A percentile compares a stretch with the other conserved stretches of the same genome.
Conservation (phyloP, 1,284 basidiomycete genomes). For the Cryptococcus amylolentus region DNA sequence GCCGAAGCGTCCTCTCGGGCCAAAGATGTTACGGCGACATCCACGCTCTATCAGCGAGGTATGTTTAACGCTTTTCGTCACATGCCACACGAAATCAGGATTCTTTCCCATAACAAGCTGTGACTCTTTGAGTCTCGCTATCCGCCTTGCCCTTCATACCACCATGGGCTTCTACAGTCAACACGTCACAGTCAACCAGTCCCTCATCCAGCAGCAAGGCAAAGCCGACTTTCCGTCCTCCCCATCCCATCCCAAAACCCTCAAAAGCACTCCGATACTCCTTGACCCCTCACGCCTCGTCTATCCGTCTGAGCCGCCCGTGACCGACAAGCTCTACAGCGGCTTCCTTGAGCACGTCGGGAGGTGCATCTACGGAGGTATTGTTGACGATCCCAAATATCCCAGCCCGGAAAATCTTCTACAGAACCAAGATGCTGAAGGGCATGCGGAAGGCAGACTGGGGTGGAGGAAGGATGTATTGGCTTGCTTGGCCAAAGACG, state of each 20-base stretch:
- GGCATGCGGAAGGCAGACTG: slow-evolving; percentile 31
- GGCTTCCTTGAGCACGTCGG: slow-evolving; percentile 63
- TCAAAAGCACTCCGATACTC: slow-evolving; percentile 16
- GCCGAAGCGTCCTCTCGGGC: background rate
- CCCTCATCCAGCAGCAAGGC: slow-evolving; percentile 2
- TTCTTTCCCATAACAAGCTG: too few relatives aligned
- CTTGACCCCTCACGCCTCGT: slow-evolving; percentile 22
- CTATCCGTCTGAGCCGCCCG: slow-evolving; percentile 22
- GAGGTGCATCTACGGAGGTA: slow-evolving; percentile 62
- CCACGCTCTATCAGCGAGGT: too few relatives aligned
- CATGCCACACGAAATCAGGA: too few relatives aligned
- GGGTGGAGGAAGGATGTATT: slow-evolving; percentile 62
- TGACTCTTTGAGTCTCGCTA: too few relatives aligned
- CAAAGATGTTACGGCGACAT: background rate
- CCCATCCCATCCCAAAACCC: slow-evolving; percentile 21
- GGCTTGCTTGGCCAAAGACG: slow-evolving; percentile 54
- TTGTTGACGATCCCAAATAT: slow-evolving; percentile 54
- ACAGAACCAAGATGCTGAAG: slow-evolving; percentile 28
- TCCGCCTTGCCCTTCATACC: background rate
- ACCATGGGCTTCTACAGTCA: slow-evolving; percentile 26
- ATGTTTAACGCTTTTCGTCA: too few relatives aligned
- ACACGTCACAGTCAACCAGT: slow-evolving; percentile 21
- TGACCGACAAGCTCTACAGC: slow-evolving; percentile 53
- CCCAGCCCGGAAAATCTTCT: slow-evolving; percentile 43
- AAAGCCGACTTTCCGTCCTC: slow-evolving; percentile 2